Base-by-base conservation (phyloP, 1,284 basidiomycete species). In the Flammula alnicola region DNA sequence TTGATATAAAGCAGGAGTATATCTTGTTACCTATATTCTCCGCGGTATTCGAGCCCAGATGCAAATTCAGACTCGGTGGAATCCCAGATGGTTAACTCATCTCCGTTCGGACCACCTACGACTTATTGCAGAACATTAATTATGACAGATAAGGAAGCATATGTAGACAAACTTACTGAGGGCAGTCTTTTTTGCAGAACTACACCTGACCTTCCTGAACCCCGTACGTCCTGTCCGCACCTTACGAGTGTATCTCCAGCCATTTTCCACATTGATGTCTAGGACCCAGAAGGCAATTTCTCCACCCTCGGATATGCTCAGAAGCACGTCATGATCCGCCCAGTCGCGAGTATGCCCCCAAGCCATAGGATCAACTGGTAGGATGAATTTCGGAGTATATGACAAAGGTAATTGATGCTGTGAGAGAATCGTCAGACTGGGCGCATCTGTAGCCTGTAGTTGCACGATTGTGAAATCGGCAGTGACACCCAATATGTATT, bases 51-150 rank as follows among this genome's bases (percentile, higher is more conserved):
- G 40, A 94, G 72, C 1, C 95, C 95, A 1, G 91, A 91, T 4
- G 91, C 85, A 66, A 97, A 98, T 65, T 95, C 91, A n/a, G 90
- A 93, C 64, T 91, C 90, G 52, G 88, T 89, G 0, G 93, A 95
- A 67, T 97, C 93, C 93, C 93, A 97, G 16, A 98, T 92, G 0
- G 92, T 93, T 47, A 96, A 70, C 63, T 95, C 91, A 52, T 92
- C 78, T 2, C 79, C 86, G 33, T 78, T 77, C 14, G 67, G 66
- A 37, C 73, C 66, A 2, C 76, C 71, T 12, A 83, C 80, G 53
- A 88, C 86, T 88, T 29, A 54, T 31, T 19, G 26, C 46, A 27
- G 36, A 50, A 30, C 22, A 44, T 50, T 38, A 47, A 52, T 22
- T 38, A 12, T 14, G 35, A 46, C 23, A 49, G 36, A 11, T 41